Conservation (phyloP, 768 basidiomycete species). For the Hortiboletus flavorubellus region DNA sequence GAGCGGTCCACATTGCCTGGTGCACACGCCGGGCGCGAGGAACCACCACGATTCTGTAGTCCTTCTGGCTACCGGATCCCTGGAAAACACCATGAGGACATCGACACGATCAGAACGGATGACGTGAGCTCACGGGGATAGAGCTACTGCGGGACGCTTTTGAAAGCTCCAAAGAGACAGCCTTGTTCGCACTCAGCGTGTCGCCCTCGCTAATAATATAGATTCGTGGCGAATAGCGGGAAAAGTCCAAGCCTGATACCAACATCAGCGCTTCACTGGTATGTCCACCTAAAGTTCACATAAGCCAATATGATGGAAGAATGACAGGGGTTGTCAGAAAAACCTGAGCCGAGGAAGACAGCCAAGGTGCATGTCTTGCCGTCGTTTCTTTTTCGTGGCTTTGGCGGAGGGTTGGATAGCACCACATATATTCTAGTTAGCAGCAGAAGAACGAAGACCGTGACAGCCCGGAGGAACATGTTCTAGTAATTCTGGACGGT, state of each 20-base stretch:
- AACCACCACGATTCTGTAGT: slow-evolving; percentile 59
- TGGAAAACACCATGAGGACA: slow-evolving; percentile 11
- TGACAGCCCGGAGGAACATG: slow-evolving; percentile 16
- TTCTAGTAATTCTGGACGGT: not conserved
- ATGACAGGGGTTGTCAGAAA: slow-evolving; percentile 18
- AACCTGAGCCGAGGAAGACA: slow-evolving; percentile 93
- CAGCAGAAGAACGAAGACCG: slow-evolving; percentile 12
- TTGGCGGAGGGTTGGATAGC: slow-evolving; percentile 10
- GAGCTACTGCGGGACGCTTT: slow-evolving; percentile 7
- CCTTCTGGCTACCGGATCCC: not conserved
- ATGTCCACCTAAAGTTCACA: slow-evolving; percentile 72
- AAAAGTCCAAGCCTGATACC: slow-evolving; percentile 67
- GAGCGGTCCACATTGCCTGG: slow-evolving; percentile 70
- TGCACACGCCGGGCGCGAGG: slow-evolving; percentile 89
- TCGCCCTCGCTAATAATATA: slow-evolving; percentile 88
- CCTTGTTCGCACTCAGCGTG: slow-evolving; percentile 70
- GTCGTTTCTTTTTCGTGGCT: slow-evolving; percentile 10
- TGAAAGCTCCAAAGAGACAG: slow-evolving; percentile 54
- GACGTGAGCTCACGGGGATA: slow-evolving; percentile 14
- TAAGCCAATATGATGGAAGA: slow-evolving; percentile 6
- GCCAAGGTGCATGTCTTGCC: slow-evolving; percentile 51
- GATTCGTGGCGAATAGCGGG: slow-evolving; percentile 68
- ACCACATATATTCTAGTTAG: slow-evolving; percentile 19
- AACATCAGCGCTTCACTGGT: slow-evolving; percentile 83
- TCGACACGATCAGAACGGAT: not conserved